A percentile compares a stretch with the other conserved stretches of the same genome.
Evolutionary conservation across 1,284 basidiomycete species (phyloP).

Genomic region (Laetiporus sulphureus): DNA sequence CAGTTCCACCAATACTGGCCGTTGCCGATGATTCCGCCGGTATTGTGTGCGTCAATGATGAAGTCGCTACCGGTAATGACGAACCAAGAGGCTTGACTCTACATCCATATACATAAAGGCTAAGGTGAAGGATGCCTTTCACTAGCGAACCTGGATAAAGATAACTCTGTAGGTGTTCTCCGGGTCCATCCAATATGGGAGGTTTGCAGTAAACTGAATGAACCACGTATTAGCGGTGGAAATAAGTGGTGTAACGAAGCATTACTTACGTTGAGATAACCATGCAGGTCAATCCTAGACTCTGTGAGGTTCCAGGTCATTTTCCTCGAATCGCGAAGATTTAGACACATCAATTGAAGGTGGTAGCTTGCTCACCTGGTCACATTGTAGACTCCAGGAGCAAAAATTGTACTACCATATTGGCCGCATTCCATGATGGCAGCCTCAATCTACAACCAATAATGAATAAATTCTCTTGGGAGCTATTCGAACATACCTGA

Average conservation of each 20-base stretch:
- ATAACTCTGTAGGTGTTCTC: constrained; percentile 54
- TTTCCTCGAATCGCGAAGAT: constrained; percentile 31
- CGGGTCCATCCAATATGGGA: constrained; percentile 53
- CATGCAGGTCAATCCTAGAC: constrained; percentile 46
- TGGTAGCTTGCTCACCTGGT: constrained; percentile 33
- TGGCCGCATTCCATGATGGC: constrained; percentile 50
- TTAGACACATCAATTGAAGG: constrained; percentile 9
- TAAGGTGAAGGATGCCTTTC: background rate
- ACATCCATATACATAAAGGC: background rate
- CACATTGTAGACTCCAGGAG: constrained; percentile 42
- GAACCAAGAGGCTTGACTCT: constrained; percentile 63
- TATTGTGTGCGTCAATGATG: constrained; percentile 49
- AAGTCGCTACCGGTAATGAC: constrained; percentile 56
- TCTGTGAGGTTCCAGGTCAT: constrained; percentile 55
- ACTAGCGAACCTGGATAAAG: constrained; percentile 43
- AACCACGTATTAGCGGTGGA: background rate
- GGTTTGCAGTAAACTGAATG: constrained; percentile 46
- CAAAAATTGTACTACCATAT: constrained; percentile 40
- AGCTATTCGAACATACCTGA: constrained; percentile 21
- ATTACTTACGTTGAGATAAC: constrained; percentile 40
- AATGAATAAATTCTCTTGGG: background rate
- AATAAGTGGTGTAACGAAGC: background rate
- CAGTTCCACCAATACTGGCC: constrained; percentile 51
- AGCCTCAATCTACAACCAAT: constrained; percentile 34
- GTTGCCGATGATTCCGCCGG: constrained; percentile 59